Base-by-base conservation (phyloP, 345 rosid genomes). In the Euphorbia peplus region DNA sequence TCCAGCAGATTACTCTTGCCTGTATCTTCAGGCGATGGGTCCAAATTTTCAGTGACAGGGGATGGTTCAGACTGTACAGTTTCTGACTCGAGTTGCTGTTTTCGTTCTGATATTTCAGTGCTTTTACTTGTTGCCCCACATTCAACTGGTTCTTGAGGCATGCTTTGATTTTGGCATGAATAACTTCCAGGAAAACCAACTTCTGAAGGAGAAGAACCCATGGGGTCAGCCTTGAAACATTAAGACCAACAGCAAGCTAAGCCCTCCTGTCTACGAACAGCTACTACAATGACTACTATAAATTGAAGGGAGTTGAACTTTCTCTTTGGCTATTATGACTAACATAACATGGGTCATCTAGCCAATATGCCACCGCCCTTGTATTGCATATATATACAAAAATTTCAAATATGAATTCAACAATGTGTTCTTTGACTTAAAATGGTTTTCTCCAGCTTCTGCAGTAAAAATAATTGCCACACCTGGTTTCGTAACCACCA, bases 131-230 rank as follows among this genome's bases (percentile, higher is more conserved):
- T 55, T 10, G n/a, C 39, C 8, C n/a, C 51, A 41, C 26, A 35
- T 50, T 39, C 73, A 14, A 26, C 39, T 1, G 41, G 35, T 32
- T 70, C 55, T 51, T 51, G 60, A 3, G 51, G 25, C 26, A 8
- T 24, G 12, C 16, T 50, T 61, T 60, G 67, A 50, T 63, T 25
- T 50, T 60, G 52, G 18, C 58, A 70, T 18, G 73, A 61, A 52
- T 32, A 70, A 26, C 42, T 39, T 70, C 39, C 52, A 15, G 60
- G 6, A 51, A 22, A 25, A 51, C 66, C 60, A 22, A 52, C 66
- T 70, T 70, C 60, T 51, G 73, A 70, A 18, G 67, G 53, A 61
- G 73, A 61, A 25, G 39, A 19, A 37, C 67, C 67, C 67, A 70
- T 70, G 66, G 4, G 67, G n/a, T 61, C 67, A 25, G 60, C 53